Evolutionary conservation across 176 grass and related monocot genomes (phyloP), one percentile per base, ranked within the genome.

Genomic region (Carex myosuroides): DNA sequence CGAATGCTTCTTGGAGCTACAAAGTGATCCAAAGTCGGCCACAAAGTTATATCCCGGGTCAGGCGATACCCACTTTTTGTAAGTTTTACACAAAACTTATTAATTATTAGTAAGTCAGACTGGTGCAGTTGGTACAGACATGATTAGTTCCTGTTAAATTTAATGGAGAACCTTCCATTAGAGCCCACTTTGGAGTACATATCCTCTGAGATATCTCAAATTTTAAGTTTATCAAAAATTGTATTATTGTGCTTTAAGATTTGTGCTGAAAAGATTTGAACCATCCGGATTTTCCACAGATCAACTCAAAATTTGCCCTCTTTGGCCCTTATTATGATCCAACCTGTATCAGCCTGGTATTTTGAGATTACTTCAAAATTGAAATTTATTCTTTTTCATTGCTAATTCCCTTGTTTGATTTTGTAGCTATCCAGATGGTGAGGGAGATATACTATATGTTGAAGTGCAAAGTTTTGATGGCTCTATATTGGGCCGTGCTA

Each of bases 51-150:
- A 90, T 83, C 91, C 91, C 55, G 95, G 95, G 75, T 91, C 86
- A 33, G 95, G 95, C 86, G 95, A 95, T 88, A 90, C 92, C 78
- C 95, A 98, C 79, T 82, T 88, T 32, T 98, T 95, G 95, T 98
- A 98, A 91, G 95, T 91, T 58, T 60, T 82, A 62, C 39, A 18
- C 22, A 42, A 64, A 16, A 33, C 14, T 54, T 55, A 17, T 55
- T 30, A 55, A 12, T 76, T 13, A 76, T 52, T 76, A 75, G 16
- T 13, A 9, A 39, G 6, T 41, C 17, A 70, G 13, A n/a, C 32
- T 70, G 67, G 67, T 42, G 20, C 8, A 70, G 37, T 24, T 75
- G 69, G 21, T 52, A 75, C n/a, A 29, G 20, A 26, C 4, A 14
- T 54, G 11, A 53, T 75, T 48, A 76, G 0, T 53, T 55, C 48